Evolutionary conservation across 495 filamentous ascomycete species (phyloP).

Genomic region (Neurospora sp.): DNA sequence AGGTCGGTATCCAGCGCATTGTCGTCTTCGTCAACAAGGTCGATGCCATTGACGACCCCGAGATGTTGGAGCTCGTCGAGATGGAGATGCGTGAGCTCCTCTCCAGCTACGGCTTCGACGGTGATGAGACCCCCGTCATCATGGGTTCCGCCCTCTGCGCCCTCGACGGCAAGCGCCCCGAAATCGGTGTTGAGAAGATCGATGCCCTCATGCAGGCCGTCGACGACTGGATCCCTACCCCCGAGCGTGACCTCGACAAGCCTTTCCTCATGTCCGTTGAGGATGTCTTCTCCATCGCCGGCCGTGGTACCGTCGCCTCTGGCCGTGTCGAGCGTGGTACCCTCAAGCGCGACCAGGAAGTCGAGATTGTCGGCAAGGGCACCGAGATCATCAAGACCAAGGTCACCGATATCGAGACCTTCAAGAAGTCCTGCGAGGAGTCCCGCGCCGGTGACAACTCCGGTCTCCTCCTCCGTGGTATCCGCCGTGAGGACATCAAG

Average conservation of each 20-base stretch:
- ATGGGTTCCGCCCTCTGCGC: constrained; percentile 94
- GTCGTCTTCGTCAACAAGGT: constrained; percentile 99
- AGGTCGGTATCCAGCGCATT: constrained; percentile 94
- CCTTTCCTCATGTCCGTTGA: constrained; percentile 98
- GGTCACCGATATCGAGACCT: constrained; percentile 98
- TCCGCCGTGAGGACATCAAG: constrained; percentile 84
- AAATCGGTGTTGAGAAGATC: constrained; percentile 78
- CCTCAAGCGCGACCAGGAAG: constrained; percentile 83
- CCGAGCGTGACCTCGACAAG: constrained; percentile 82
- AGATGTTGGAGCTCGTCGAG: constrained; percentile 99
- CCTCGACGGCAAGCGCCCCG: constrained; percentile 75
- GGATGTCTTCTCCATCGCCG: constrained; percentile 96
- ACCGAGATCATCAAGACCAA: constrained; percentile 81
- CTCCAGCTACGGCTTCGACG: constrained; percentile 86
- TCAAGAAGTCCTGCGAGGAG: constrained; percentile 97
- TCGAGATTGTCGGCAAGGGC: constrained; percentile 85
- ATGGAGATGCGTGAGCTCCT: constrained; percentile 99
- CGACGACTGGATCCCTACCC: constrained; percentile 93
- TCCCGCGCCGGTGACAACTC: constrained; percentile 94
- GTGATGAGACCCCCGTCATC: constrained; percentile 92
- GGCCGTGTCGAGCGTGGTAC: constrained; percentile 94
- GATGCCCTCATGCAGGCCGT: constrained; percentile 82
- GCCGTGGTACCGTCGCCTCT: constrained; percentile 92
- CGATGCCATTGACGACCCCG: constrained; percentile 88
- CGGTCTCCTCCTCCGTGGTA: constrained; percentile 88